Evolutionary conservation across 371 early-diverging fungal species (phyloP).

Genomic region (Mortierella polycephala): DNA sequence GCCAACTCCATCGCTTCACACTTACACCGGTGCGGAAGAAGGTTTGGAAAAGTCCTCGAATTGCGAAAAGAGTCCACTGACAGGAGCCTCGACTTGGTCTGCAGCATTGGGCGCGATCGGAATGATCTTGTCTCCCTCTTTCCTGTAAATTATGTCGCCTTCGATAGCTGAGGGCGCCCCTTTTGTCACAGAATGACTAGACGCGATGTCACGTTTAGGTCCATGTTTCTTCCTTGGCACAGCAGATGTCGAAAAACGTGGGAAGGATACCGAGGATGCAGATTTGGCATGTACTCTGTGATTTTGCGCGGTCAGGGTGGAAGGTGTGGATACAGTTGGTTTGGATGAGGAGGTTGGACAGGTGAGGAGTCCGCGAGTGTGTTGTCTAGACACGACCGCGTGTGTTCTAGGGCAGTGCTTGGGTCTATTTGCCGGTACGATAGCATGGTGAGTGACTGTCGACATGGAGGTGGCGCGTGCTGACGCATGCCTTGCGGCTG

Average conservation of each 20-base stretch:
- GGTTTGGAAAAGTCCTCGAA: constrained; percentile 21
- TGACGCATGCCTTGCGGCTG: constrained; percentile 11
- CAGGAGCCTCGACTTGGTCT: constrained; percentile 18
- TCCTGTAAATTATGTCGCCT: constrained; percentile 41
- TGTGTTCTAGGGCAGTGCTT: constrained; percentile 7
- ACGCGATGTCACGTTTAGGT: background rate
- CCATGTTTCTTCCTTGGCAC: constrained; percentile 1
- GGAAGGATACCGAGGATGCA: background rate
- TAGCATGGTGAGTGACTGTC: background rate
- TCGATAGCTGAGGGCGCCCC: constrained; percentile 8
- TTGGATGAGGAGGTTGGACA: no score
- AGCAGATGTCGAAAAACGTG: constrained; percentile 10
- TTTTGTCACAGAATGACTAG: background rate
- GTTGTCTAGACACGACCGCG: constrained; percentile 1
- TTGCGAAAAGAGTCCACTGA: constrained; percentile 38
- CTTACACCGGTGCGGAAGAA: constrained; percentile 26
- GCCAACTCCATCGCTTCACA: no score
- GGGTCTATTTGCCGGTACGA: background rate
- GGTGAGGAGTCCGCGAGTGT: background rate
- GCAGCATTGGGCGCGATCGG: constrained; percentile 11
- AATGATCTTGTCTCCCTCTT: constrained; percentile 42
- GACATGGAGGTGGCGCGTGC: background rate
- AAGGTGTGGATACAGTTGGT: background rate
- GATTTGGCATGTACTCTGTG: background rate
- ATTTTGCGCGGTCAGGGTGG: background rate